Evolutionary conservation across 176 grass and related monocot species (phyloP).

Genomic region (Phoenix dactylifera): DNA sequence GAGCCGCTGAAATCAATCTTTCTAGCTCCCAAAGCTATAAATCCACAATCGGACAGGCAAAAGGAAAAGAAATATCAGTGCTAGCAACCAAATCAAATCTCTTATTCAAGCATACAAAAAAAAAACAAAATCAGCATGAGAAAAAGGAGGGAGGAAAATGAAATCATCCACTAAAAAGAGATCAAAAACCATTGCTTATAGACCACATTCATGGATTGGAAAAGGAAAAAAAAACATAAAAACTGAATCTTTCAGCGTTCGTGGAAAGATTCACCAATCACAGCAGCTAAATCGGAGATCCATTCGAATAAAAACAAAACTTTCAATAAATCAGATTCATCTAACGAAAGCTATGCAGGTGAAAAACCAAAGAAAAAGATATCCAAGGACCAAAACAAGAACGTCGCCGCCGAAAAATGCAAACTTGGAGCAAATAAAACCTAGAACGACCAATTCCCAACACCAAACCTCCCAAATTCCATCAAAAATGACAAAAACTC

Average conservation of each 20-base stretch:
- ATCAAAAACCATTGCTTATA: not conserved
- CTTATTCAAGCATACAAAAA: not conserved
- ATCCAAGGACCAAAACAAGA: constrained; percentile 12
- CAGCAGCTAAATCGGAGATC: not conserved
- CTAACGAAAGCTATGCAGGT: constrained; percentile 15
- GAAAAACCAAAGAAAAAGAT: constrained; percentile 2
- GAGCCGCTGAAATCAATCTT: constrained; percentile 8
- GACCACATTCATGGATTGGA: no score
- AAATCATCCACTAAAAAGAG: not conserved
- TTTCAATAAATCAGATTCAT: constrained; percentile 12
- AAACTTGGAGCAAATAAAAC: not conserved
- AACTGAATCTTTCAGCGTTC: constrained; percentile 3
- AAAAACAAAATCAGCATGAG: no score
- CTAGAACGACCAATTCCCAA: not conserved
- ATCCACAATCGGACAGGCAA: constrained; percentile 4
- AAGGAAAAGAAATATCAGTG: constrained; percentile 12
- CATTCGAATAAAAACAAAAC: constrained; percentile 7
- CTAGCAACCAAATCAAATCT: not conserved
- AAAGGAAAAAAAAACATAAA: not conserved
- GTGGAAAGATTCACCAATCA: not conserved
- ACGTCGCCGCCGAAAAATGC: constrained; percentile 7
- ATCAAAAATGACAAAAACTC: constrained; percentile 10
- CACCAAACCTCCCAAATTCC: not conserved
- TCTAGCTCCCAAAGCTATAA: constrained; percentile 3
- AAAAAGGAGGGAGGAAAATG: no score